phyloP scores from a whole-genome alignment of 2,329 filamentous ascomycete species.

The Eutypa lata region DNA sequence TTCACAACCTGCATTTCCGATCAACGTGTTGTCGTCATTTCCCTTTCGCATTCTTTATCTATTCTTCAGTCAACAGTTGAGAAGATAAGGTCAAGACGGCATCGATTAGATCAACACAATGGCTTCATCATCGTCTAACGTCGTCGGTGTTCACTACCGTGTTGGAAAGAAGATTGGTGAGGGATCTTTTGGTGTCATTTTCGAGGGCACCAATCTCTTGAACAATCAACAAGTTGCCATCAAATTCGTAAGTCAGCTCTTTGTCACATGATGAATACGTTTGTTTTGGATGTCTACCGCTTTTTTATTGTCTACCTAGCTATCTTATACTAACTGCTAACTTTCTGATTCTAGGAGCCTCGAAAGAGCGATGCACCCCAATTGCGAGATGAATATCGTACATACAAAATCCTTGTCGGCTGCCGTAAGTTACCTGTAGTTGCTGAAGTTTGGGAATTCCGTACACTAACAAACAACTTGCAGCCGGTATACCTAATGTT shows the following conservation, averaged over 20 bases:
- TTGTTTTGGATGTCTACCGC: background rate
- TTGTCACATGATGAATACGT: background rate
- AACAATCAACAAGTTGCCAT: conserved; percentile 99
- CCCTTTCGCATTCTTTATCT: background rate
- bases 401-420: conserved; percentile 98
- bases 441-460: conserved; percentile 11
- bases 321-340: background rate
- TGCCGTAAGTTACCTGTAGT: conserved; percentile 81
- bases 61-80: background rate
- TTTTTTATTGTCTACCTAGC: too few species aligned
- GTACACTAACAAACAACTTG: conserved; percentile 18
- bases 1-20: background rate
- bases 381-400: conserved; percentile 95
- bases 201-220: conserved; percentile 95
- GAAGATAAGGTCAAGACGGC: too few species aligned
- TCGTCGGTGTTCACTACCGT: conserved; percentile 97
- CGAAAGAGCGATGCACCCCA: conserved; percentile 98
- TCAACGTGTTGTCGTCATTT: background rate
- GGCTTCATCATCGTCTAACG: conserved; percentile 90
- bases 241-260: conserved; percentile 77
- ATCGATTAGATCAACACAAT: conserved; percentile 42
- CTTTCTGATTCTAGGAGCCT: conserved; percentile 67
- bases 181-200: conserved; percentile 97
- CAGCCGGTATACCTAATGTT: conserved; percentile 97
- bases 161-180: conserved; percentile 99